A percentile compares a stretch with the other conserved stretches of the same genome.
Conservation (phyloP, 257 asterid species). For the Capsicum chinense region DNA sequence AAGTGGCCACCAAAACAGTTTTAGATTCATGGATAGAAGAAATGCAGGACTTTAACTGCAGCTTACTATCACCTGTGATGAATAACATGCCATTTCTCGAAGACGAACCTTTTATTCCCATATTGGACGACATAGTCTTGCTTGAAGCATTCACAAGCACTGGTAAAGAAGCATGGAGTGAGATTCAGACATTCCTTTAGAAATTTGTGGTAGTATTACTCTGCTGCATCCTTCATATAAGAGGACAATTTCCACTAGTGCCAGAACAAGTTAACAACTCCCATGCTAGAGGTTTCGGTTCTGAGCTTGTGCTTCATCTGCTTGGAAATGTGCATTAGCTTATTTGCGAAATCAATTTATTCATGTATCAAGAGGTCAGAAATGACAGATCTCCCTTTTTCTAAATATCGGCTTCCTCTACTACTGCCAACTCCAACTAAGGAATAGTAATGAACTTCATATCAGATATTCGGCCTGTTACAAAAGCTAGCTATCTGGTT, state of each 20-base stretch:
- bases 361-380: slow-evolving; percentile 28
- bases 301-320: slow-evolving; percentile 31
- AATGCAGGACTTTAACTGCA: slow-evolving; percentile 27
- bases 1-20: slow-evolving; percentile 22
- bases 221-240: slow-evolving; percentile 3
- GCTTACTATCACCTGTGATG: slow-evolving; percentile 27
- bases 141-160: slow-evolving; percentile 36
- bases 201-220: slow-evolving; percentile 1
- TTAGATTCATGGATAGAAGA: slow-evolving; percentile 35
- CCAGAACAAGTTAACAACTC: neutral
- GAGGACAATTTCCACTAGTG: slow-evolving; percentile 19
- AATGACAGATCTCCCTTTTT: neutral
- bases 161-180: slow-evolving; percentile 11
- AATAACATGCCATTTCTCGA: slow-evolving; percentile 33
- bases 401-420: neutral
- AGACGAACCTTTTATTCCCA: slow-evolving; percentile 44
- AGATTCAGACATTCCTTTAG: slow-evolving; percentile 30
- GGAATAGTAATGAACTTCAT: too few relatives aligned
- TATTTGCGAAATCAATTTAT: slow-evolving; percentile 30
- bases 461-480: too few relatives aligned
- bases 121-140: slow-evolving; percentile 37
- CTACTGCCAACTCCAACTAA: neutral
- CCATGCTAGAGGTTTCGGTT: slow-evolving; percentile 31
- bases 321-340: slow-evolving; percentile 19
- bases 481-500: neutral